These are phyloP conservation scores for Dipodascopsis uninucleata DNA, from an alignment of 805 yeast species.

Conservation along the genomic window DNA sequence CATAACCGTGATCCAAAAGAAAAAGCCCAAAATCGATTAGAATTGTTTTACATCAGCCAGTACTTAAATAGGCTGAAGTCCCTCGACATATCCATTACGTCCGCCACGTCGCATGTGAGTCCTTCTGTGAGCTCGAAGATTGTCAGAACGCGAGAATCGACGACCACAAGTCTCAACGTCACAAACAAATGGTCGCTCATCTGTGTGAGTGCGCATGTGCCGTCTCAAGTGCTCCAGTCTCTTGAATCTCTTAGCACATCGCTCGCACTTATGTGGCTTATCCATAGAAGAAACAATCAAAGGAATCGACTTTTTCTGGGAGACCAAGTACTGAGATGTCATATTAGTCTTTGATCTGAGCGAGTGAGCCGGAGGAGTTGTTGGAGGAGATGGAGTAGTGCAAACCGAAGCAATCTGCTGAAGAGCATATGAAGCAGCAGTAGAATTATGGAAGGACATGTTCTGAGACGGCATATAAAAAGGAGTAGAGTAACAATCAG, in stretches of 20 bases:
- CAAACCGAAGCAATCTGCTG: conserved; percentile 14
- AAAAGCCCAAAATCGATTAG: too few species aligned
- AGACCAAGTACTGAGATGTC: background rate
- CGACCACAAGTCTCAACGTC: conserved; percentile 43
- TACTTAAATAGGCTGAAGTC: conserved; percentile 29
- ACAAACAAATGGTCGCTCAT: conserved; percentile 64
- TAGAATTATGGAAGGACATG: conserved; percentile 12
- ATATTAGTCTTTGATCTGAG: too few species aligned
- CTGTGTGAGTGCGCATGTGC: conserved; percentile 72
- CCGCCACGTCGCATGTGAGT: conserved; percentile 55
- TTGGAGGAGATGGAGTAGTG: conserved; percentile 22
- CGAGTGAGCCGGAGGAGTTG: conserved; percentile 17
- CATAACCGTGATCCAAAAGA: too few species aligned
- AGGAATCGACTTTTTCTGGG: conserved; percentile 10
- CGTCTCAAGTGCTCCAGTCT: conserved; percentile 43
- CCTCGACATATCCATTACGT: conserved; percentile 41
- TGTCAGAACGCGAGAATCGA: conserved; percentile 47
- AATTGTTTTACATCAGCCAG: too few species aligned
- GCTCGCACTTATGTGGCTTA: conserved; percentile 38
- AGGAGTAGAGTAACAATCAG: conserved; percentile 22
- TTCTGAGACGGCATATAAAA: conserved; percentile 11
- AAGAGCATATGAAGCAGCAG: conserved; percentile 22
- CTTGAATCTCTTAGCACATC: conserved; percentile 40
- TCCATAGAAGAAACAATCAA: conserved; percentile 24
- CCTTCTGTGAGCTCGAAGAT: conserved; percentile 69